Evolutionary conservation across 495 filamentous ascomycete species (phyloP), one percentile per base, ranked within the genome.

Genomic region (Hyaloscypha finlandica): DNA sequence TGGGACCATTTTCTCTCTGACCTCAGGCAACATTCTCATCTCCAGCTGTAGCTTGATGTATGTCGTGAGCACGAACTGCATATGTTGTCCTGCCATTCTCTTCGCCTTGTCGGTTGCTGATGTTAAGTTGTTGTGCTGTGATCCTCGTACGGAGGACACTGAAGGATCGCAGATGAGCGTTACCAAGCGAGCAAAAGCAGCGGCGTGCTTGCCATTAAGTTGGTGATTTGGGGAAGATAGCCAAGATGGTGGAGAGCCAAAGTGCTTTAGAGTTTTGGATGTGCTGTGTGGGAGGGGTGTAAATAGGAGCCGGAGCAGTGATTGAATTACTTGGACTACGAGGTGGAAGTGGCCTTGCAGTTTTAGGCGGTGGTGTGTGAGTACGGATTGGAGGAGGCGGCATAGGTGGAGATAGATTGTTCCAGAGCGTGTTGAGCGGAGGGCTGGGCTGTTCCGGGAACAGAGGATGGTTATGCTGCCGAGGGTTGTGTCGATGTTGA

Each of bases 121-220:
- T 59, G 86, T 89, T 19, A 97, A 83, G 59, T 70, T 76, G 30
- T 70, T 70, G 52, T 75, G 82, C 31, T 73, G 66, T n/a, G 80
- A 75, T 16, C 83, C 80, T 6, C 88, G 79, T 1, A 93, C 88
- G 5, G 90, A 89, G 0, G 88, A 92, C 19, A 86, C 85, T 16
- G 88, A 90, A 16, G 93, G 93, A 62, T 94, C 89, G 75, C 90
- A 93, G 61, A 96, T 84, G 4, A 90, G 82, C 6, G 87, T 90
- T 35, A 97, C 79, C 31, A 96, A 83, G 6, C 92, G 86, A 8
- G 90, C 81, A 75, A 88, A 92, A 32, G 82, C 80, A 51, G 81
- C 77, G 5, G 89, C 89, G 64, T 92, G 84, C 1, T 75, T 74
- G 37, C 84, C 78, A 12, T 77, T 62, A 35, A 77, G 63, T 57